These are phyloP conservation scores for Penicillium bialowiezense DNA, from an alignment of 495 filamentous ascomycete genomes.

Conservation along the genomic window DNA sequence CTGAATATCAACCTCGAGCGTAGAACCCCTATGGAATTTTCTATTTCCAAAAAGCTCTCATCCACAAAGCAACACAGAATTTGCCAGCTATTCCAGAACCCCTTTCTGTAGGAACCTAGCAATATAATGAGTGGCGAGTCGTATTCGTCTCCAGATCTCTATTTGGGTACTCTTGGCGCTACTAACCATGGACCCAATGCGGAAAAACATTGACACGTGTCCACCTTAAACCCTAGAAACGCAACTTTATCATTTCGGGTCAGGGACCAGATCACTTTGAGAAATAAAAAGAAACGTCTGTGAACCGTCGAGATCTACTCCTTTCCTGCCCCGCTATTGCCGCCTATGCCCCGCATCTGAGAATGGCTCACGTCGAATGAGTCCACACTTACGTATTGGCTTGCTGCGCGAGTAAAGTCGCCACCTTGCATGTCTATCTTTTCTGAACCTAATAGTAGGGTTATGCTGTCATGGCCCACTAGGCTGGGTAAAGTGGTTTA, in stretches of 20 bases:
- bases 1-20: background rate
- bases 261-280: background rate
- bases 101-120: no score
- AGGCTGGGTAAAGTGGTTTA: background rate
- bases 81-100: background rate
- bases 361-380: conserved; percentile 1
- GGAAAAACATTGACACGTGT: conserved; percentile 5
- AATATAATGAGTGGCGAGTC: background rate
- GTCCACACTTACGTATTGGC: conserved; percentile 3
- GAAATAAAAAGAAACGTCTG: background rate
- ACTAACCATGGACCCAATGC: background rate
- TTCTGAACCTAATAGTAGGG: background rate
- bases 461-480: background rate
- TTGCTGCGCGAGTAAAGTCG: background rate
- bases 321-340: background rate
- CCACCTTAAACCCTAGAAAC: conserved; percentile 7
- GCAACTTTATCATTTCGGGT: conserved; percentile 2
- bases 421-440: background rate
- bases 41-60: no score
- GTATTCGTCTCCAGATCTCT: background rate
- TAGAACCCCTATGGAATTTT: conserved; percentile 2
- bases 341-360: conserved; percentile 6
- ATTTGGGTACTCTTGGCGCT: background rate
- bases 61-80: background rate
- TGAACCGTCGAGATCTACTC: background rate